phyloP scores from a whole-genome alignment of 202 grass and related monocot species.

The Carex sylvatica region DNA sequence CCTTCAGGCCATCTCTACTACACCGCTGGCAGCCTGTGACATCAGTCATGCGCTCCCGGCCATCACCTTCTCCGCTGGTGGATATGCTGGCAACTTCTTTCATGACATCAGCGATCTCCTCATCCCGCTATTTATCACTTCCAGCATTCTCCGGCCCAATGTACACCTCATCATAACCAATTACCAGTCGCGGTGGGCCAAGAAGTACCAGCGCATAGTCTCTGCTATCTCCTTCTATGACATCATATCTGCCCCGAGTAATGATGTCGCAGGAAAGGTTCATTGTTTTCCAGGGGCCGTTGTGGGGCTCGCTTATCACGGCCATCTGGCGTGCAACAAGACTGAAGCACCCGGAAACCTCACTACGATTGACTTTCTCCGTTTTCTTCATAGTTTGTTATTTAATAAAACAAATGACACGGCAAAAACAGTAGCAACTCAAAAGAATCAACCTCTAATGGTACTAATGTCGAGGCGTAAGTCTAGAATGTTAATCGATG shows the following conservation, averaged over 20 bases:
- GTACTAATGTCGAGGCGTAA: too few species aligned
- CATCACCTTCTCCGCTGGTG: too few species aligned
- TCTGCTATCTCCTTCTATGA: constrained; percentile 31
- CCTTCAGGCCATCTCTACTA: neutral
- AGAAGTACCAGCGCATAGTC: constrained; percentile 31
- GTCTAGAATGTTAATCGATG: too few species aligned
- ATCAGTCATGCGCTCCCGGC: neutral
- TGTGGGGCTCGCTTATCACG: constrained; percentile 41
- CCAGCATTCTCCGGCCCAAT: constrained; percentile 26
- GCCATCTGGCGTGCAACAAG: constrained; percentile 34
- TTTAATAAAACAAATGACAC: neutral
- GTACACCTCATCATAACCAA: constrained; percentile 28
- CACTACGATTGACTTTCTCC: constrained; percentile 42
- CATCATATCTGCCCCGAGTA: constrained; percentile 34
- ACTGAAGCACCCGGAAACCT: constrained; percentile 13
- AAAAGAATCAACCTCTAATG: too few species aligned
- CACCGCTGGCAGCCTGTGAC: constrained; percentile 11
- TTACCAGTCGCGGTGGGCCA: constrained; percentile 12
- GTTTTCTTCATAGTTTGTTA: constrained; percentile 43
- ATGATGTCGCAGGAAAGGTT: constrained; percentile 29
- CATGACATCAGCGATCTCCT: neutral
- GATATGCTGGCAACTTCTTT: too few species aligned
- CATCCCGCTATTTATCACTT: too few species aligned
- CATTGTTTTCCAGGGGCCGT: constrained; percentile 36
- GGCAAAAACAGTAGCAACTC: too few species aligned